Base-by-base conservation (phyloP, 495 filamentous ascomycete species). In the Talaromyces trachyspermus region DNA sequence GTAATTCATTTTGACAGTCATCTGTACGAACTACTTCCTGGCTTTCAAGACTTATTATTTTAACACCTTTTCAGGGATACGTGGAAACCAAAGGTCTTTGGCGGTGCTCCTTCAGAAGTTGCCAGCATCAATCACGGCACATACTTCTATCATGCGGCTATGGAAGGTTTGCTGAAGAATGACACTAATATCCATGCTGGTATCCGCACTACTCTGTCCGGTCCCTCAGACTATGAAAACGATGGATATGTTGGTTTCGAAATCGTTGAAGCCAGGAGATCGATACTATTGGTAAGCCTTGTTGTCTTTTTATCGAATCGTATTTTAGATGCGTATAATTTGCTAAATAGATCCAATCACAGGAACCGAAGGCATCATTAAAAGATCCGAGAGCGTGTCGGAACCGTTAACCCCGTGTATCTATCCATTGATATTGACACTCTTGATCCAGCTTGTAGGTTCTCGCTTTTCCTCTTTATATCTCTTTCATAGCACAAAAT, bases 351-450 rank as follows among this genome's bases (percentile, higher is more conserved):
- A 1, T n/a, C 10, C 14, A 37, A 37, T 37, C 10, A 29, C 23
- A 68, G 65, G 67, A 18, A 66, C 55, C 47, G 69, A 76, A 0
- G 88, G 84, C 1, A 81, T 95, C 38, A 83, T 92, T 50, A 69
- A 84, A 54, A 82, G 77, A 89, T 94, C 55, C 72, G 81, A 37
- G 74, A 85, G 1, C 69, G 86, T 3, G 85, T 95, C 5, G 86
- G 86, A 1, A 79, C 71, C 3, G 74, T 79, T 12, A 80, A 84
- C 36, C 83, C 78, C 0, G 84, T 92, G 2, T 95, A 95, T 57
- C 71, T 94, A 33, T 87, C 80, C 46, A 88, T 95, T 33, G 89
- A 95, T 55, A 94, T 95, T 48, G 89, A 95, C 56, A 86, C 86
- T 0, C 63, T 95, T 11, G 89, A 95, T 56, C 88, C 89, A 4